Percentiles rank a stretch among this genome's conserved stretches.
phyloP scores from a whole-genome alignment of 306 rosid genomes.

The Prunus armeniaca region DNA sequence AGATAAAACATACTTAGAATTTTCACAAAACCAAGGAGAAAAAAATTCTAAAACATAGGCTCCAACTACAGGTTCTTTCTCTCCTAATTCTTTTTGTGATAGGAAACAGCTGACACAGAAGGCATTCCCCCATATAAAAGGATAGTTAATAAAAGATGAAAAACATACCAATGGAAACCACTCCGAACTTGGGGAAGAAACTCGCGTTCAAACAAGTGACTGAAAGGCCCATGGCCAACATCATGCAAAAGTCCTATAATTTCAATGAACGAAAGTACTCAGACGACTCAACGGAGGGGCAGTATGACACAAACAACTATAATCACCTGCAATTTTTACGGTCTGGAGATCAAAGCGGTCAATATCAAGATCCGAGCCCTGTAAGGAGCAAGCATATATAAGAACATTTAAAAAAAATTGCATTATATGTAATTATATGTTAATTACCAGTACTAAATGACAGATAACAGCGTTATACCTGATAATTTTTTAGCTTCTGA shows the following conservation, averaged over 20 bases:
- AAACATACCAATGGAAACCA: constrained; percentile 59
- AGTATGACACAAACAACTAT: constrained; percentile 1
- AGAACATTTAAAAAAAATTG: background rate
- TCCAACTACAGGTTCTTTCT: background rate
- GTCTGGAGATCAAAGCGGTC: constrained; percentile 79
- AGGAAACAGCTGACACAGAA: background rate
- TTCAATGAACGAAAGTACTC: background rate
- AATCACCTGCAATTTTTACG: constrained; percentile 86
- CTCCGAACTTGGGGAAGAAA: constrained; percentile 69
- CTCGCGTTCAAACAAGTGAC: constrained; percentile 90
- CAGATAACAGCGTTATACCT: constrained; percentile 38
- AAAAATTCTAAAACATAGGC: constrained; percentile 8
- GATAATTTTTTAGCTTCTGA: constrained; percentile 63
- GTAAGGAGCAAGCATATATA: constrained; percentile 27
- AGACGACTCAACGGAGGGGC: constrained; percentile 8
- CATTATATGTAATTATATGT: background rate
- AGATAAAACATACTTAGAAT: constrained; percentile 11
- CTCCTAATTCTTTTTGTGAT: constrained; percentile 1
- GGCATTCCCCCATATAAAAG: background rate
- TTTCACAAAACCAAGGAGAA: background rate
- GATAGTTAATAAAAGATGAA: background rate
- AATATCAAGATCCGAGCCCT: constrained; percentile 87
- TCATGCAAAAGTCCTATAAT: constrained; percentile 89
- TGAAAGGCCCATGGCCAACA: constrained; percentile 95
- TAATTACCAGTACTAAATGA: constrained; percentile 6